These are phyloP conservation scores for Gossypium arboreum DNA, from an alignment of 345 rosid genomes.

Conservation along the genomic window DNA sequence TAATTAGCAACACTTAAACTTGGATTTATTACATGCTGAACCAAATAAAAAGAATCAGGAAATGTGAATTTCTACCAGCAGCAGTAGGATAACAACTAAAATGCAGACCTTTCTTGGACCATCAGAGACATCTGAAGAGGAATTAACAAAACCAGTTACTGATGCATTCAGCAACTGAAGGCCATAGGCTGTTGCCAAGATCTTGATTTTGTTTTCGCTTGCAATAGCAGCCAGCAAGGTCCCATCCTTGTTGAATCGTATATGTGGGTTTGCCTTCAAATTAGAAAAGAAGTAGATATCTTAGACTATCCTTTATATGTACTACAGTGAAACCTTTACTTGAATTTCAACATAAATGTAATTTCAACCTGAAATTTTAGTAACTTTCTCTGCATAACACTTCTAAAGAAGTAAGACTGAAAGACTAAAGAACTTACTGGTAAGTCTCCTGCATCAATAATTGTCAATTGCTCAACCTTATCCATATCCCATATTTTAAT, in stretches of 20 bases:
- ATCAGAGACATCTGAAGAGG: constrained; percentile 23
- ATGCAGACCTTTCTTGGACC: constrained; percentile 31
- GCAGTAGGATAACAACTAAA: constrained; percentile 7
- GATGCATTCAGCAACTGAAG: constrained; percentile 16
- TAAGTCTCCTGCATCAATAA: constrained; percentile 34
- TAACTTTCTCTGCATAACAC: not conserved
- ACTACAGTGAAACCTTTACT: not conserved
- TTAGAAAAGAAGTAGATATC: constrained; percentile 5
- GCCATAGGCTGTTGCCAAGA: constrained; percentile 23
- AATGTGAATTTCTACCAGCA: not conserved
- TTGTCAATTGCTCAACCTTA: constrained; percentile 29
- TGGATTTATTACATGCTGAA: constrained; percentile 22
- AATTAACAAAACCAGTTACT: constrained; percentile 15
- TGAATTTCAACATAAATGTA: not conserved
- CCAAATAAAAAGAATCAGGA: constrained; percentile 12
- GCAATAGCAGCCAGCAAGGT: constrained; percentile 32
- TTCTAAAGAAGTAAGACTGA: not conserved
- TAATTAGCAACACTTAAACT: constrained; percentile 17
- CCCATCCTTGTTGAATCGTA: constrained; percentile 32
- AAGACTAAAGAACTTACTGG: constrained; percentile 33
- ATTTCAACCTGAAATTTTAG: not conserved
- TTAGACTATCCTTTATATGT: not conserved
- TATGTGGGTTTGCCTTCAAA: constrained; percentile 33
- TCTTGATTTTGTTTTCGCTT: constrained; percentile 30
- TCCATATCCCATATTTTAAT: constrained; percentile 39